Conservation (phyloP, 2,329 filamentous ascomycete species). For the Fusarium sp. region DNA sequence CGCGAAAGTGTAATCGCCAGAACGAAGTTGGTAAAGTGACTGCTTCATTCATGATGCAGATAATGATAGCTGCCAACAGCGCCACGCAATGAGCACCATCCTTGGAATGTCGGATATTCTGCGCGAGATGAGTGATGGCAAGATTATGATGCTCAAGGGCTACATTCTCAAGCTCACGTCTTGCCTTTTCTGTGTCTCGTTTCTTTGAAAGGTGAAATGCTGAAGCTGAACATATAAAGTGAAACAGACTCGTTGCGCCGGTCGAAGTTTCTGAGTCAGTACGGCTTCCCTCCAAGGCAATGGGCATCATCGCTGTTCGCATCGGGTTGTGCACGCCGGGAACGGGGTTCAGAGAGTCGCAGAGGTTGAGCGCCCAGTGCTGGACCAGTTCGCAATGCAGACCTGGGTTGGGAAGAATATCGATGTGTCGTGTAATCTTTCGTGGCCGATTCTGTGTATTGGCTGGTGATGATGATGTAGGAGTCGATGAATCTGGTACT, state of each 20-base stretch:
- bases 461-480: not conserved
- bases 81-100: slow-evolving; percentile 38
- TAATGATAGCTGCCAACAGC: slow-evolving; percentile 35
- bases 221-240: slow-evolving; percentile 42
- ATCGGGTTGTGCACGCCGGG: slow-evolving; percentile 38
- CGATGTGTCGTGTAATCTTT: slow-evolving; percentile 27
- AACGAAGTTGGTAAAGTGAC: slow-evolving; percentile 40
- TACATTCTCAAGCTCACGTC: slow-evolving; percentile 34
- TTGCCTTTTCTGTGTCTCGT: slow-evolving; percentile 13
- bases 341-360: slow-evolving; percentile 39
- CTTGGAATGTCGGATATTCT: slow-evolving; percentile 40
- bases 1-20: slow-evolving; percentile 41
- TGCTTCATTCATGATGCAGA: slow-evolving; percentile 43
- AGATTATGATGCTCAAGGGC: slow-evolving; percentile 43
- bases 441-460: not conserved
- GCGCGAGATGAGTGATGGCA: slow-evolving; percentile 40
- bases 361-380: slow-evolving; percentile 41
- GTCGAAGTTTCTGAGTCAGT: slow-evolving; percentile 36
- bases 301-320: slow-evolving; percentile 41
- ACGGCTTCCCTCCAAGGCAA: slow-evolving; percentile 39
- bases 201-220: slow-evolving; percentile 39
- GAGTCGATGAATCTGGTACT: not conserved
- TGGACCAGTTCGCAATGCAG: slow-evolving; percentile 39
- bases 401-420: slow-evolving; percentile 33
- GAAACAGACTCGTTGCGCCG: slow-evolving; percentile 36